These are phyloP conservation scores for Akebia trifoliata DNA, from an alignment of 164 flowering plant genomes.

Conservation along the genomic window DNA sequence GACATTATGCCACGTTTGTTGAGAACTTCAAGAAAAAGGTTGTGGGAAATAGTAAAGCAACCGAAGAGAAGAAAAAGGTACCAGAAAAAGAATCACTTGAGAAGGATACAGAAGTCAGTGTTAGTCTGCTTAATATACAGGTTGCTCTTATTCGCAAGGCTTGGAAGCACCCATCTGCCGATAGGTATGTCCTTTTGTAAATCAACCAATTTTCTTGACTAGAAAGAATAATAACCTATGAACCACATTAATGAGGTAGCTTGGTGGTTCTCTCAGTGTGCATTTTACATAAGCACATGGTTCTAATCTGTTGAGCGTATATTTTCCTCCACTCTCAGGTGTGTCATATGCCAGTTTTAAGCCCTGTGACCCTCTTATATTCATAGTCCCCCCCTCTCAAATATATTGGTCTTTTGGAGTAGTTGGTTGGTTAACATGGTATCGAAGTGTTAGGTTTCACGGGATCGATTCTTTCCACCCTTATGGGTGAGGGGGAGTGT, in stretches of 20 bases:
- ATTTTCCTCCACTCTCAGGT: no score
- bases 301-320: no score
- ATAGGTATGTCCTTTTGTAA: conserved; percentile 58
- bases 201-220: no score
- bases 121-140: conserved; percentile 76
- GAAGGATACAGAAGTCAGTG: conserved; percentile 60
- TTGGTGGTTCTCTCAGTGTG: not conserved
- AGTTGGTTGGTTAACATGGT: no score
- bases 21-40: conserved; percentile 34
- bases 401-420: no score
- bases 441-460: no score
- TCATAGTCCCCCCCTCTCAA: no score
- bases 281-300: not conserved
- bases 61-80: conserved; percentile 49
- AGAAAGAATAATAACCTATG: not conserved
- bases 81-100: conserved; percentile 49
- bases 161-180: conserved; percentile 98
- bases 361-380: no score
- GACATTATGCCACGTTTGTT: conserved; percentile 12
- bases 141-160: conserved; percentile 92
- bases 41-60: conserved; percentile 33
- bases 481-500: no score
- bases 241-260: not conserved
- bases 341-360: no score
- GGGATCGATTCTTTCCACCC: no score